Evolutionary conservation across 2,329 filamentous ascomycete species (phyloP).

Genomic region (Scopulariopsis brevicaulis): DNA sequence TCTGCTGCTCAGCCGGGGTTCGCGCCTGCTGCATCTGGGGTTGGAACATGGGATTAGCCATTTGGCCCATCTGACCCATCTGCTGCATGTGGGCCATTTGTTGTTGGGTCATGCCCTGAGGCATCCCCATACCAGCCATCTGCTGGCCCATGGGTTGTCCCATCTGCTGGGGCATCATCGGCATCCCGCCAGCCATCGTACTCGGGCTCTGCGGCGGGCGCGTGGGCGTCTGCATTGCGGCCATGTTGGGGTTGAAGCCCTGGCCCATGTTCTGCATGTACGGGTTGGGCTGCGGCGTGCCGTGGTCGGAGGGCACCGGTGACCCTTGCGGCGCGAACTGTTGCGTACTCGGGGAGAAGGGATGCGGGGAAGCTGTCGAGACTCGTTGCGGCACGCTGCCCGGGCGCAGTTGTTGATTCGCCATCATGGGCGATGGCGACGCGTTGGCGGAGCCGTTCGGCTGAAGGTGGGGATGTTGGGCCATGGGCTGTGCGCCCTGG

Average conservation of each 20-base stretch:
- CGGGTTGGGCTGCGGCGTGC: constrained; percentile 63
- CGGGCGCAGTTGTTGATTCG: constrained; percentile 66
- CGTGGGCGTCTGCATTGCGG: constrained; percentile 42
- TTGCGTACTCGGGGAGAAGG: constrained; percentile 68
- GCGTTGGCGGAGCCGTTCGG: constrained; percentile 71
- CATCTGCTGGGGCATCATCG: constrained; percentile 45
- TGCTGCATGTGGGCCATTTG: constrained; percentile 26
- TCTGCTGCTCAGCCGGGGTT: constrained; percentile 48
- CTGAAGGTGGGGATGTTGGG: constrained; percentile 64
- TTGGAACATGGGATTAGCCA: constrained; percentile 19
- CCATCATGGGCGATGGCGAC: constrained; percentile 88
- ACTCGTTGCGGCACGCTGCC: constrained; percentile 68
- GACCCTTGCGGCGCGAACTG: constrained; percentile 65
- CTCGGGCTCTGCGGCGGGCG: constrained; percentile 43
- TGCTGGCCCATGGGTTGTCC: constrained; percentile 21
- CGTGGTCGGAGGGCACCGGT: constrained; percentile 65
- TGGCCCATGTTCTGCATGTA: constrained; percentile 53
- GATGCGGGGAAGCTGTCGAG: constrained; percentile 84
- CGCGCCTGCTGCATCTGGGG: constrained; percentile 27
- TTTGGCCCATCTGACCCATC: constrained; percentile 32
- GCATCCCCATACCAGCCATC: constrained; percentile 8
- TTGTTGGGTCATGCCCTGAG: constrained; percentile 19
- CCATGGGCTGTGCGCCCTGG: constrained; percentile 43
- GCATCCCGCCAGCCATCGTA: constrained; percentile 32
- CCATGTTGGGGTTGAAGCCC: constrained; percentile 47